Evolutionary conservation across 352 stramenopile genomes (phyloP).

Genomic region (Globisporangium cederbergense): DNA sequence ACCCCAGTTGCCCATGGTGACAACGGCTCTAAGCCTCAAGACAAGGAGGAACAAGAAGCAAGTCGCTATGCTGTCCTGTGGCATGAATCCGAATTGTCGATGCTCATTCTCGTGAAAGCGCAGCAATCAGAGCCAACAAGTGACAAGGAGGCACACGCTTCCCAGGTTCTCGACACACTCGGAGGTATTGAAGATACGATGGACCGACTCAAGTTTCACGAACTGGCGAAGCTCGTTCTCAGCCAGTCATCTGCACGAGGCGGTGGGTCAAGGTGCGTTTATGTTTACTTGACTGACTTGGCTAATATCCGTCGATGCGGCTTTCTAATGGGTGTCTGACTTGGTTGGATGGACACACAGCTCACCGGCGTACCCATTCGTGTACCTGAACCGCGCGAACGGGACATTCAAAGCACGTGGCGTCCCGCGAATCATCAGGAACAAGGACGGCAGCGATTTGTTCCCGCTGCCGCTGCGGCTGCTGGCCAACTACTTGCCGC

Average conservation of each 20-base stretch:
- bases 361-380: slow-evolving; percentile 27
- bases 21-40: not conserved
- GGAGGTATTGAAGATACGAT: slow-evolving; percentile 13
- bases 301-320: too few species aligned
- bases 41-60: not conserved
- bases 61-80: slow-evolving; percentile 28
- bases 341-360: not conserved
- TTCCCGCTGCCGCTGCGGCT: slow-evolving; percentile 43
- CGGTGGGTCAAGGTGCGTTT: slow-evolving; percentile 3
- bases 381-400: slow-evolving; percentile 62
- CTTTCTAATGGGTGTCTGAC: too few species aligned
- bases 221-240: slow-evolving; percentile 33
- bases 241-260: slow-evolving; percentile 9
- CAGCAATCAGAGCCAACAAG: slow-evolving; percentile 15
- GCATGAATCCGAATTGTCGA: slow-evolving; percentile 50
- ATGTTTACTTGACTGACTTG: too few species aligned
- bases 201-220: slow-evolving; percentile 26
- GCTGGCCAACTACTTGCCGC: slow-evolving; percentile 45
- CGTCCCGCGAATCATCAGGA: slow-evolving; percentile 50
- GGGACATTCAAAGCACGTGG: slow-evolving; percentile 45
- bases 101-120: slow-evolving; percentile 37
- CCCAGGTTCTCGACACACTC: slow-evolving; percentile 7
- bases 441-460: slow-evolving; percentile 38
- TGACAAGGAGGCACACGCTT: not conserved
- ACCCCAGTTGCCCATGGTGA: not conserved